phyloP scores from a whole-genome alignment of 2,329 filamentous ascomycete species.

The Pestalotiopsis sp. region DNA sequence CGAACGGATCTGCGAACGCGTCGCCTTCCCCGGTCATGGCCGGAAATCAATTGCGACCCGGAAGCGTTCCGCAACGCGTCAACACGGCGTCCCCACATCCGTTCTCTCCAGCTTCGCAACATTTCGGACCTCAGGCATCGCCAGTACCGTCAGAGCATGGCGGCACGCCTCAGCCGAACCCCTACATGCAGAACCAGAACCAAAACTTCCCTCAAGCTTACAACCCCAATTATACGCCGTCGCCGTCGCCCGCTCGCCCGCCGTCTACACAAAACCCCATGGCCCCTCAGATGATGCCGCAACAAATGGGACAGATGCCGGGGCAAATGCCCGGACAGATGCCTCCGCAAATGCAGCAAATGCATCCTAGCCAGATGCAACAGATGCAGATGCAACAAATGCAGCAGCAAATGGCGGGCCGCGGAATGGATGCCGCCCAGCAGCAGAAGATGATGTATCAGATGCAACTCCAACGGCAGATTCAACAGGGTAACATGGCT shows the following conservation, averaged over 20 bases:
- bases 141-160: conserved; percentile 76
- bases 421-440: conserved; percentile 61
- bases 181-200: conserved; percentile 64
- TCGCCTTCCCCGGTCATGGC: conserved; percentile 92
- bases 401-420: conserved; percentile 43
- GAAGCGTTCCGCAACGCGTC: conserved; percentile 76
- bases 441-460: conserved; percentile 79
- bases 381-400: conserved; percentile 41
- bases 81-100: conserved; percentile 91
- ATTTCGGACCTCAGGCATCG: conserved; percentile 73
- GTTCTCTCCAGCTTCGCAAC: conserved; percentile 77
- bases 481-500: conserved; percentile 56
- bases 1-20: conserved; percentile 78
- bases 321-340: conserved; percentile 37
- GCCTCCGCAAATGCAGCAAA: conserved; percentile 35
- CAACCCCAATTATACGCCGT: conserved; percentile 60
- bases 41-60: conserved; percentile 71
- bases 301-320: conserved; percentile 47
- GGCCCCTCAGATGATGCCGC: conserved; percentile 56
- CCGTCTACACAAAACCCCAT: conserved; percentile 57
- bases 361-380: conserved; percentile 43
- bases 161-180: conserved; percentile 73
- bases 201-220: conserved; percentile 59
- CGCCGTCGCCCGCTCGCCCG: conserved; percentile 58
- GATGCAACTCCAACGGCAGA: conserved; percentile 79